phyloP scores from a whole-genome alignment of 1,284 basidiomycete species.

The Naganishia liquefaciens region DNA sequence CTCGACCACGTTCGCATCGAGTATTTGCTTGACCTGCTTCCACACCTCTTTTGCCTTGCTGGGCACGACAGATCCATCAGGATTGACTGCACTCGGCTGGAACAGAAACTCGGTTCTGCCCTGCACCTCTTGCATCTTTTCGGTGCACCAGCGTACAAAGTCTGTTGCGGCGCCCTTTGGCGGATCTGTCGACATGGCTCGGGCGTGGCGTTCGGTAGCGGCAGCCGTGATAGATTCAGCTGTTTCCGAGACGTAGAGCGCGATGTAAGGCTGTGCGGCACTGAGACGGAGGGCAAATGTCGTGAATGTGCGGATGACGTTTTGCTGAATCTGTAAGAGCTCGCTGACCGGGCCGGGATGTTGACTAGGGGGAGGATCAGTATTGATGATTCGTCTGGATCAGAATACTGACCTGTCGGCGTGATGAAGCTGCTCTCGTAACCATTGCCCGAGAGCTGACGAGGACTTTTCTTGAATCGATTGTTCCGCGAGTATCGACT shows the following conservation, averaged over 20 bases:
- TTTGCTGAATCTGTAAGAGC: constrained; percentile 18
- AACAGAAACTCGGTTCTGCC: constrained; percentile 19
- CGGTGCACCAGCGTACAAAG: constrained; percentile 11
- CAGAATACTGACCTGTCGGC: background rate
- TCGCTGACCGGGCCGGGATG: constrained; percentile 9
- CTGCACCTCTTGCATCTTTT: constrained; percentile 14
- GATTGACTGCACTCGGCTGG: constrained; percentile 9
- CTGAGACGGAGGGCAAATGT: constrained; percentile 13
- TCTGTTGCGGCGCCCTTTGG: background rate
- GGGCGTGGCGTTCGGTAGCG: background rate
- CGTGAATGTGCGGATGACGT: constrained; percentile 21
- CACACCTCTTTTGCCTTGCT: constrained; percentile 17
- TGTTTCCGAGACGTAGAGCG: constrained; percentile 10
- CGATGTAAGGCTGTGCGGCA: constrained; percentile 17
- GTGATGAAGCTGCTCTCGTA: constrained; percentile 16
- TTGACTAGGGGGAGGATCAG: background rate
- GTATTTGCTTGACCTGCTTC: constrained; percentile 10
- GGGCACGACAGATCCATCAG: constrained; percentile 12
- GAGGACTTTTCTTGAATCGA: constrained; percentile 25
- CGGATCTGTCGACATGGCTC: background rate
- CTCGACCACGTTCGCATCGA: constrained; percentile 19
- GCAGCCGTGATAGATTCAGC: constrained; percentile 2
- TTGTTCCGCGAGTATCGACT: constrained; percentile 23
- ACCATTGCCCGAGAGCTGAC: constrained; percentile 10
- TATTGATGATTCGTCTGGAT: background rate